Conservation (phyloP, 1,284 basidiomycete species). For the Boletus mariae region DNA sequence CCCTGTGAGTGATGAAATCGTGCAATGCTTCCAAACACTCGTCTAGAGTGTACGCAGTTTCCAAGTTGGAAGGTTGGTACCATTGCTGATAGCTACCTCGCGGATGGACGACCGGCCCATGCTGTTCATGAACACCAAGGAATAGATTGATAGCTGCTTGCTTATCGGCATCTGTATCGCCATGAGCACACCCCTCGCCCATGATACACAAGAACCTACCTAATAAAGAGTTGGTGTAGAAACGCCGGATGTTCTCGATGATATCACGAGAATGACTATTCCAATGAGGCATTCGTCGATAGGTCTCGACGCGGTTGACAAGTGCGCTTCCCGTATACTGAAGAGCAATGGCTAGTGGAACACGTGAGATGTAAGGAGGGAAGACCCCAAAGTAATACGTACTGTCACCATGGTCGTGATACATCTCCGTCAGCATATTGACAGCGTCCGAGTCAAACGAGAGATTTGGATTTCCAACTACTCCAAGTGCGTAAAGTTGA, state of each 20-base stretch:
- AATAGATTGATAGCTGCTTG: slow-evolving; percentile 98
- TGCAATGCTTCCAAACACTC: slow-evolving; percentile 54
- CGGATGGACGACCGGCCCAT: slow-evolving; percentile 39
- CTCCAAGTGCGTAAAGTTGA: slow-evolving; percentile 92
- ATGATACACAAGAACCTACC: slow-evolving; percentile 40
- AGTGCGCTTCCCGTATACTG: slow-evolving; percentile 97
- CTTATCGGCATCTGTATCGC: slow-evolving; percentile 83
- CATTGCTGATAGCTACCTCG: slow-evolving; percentile 76
- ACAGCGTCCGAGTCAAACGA: slow-evolving; percentile 95
- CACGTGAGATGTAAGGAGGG: background rate
- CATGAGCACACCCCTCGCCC: background rate
- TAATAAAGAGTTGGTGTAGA: slow-evolving; percentile 93
- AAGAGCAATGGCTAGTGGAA: slow-evolving; percentile 75
- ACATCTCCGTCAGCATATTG: slow-evolving; percentile 99
- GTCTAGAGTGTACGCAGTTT: slow-evolving; percentile 55
- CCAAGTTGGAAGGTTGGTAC: slow-evolving; percentile 73
- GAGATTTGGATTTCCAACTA: slow-evolving; percentile 80
- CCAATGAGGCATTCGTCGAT: slow-evolving; percentile 95
- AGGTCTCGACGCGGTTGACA: slow-evolving; percentile 96
- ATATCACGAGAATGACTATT: slow-evolving; percentile 97
- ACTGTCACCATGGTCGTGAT: slow-evolving; percentile 96
- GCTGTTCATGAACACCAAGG: slow-evolving; percentile 75
- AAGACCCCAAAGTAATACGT: slow-evolving; percentile 27
- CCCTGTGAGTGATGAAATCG: slow-evolving; percentile 54
- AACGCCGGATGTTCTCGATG: slow-evolving; percentile 93